Evolutionary conservation across 2,329 filamentous ascomycete species (phyloP), one percentile per base, ranked within the genome.

Genomic region (Colletotrichum sansevieriae): DNA sequence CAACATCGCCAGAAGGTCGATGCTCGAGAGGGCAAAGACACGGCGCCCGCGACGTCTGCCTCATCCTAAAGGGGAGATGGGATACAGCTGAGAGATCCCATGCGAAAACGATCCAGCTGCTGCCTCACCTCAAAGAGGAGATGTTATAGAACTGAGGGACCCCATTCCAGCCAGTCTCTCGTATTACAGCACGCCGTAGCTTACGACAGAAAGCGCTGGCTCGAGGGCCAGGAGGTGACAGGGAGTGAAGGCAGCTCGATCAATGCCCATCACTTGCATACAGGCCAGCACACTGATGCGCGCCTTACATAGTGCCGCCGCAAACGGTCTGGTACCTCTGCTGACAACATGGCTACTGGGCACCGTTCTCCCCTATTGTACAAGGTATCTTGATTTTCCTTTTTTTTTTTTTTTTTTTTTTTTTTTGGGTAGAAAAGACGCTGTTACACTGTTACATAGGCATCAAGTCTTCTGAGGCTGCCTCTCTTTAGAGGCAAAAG

Each of bases 1-100:
- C 84, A 87, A 60, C 96, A 99, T 78, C 88, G 91, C 74, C 89
- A 93, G 73, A 88, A 87, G 74, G 92, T 95, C 10, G 76, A 76
- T 43, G 68, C 71, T 60, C 75, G 82, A 29, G 71, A 77, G 44
- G 74, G 74, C 37, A 73, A 71, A 37, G 67, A 73, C 44, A 74
- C 73, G 46, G 62, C 69, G 35, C 69, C 70, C n/a, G 39, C 62
- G 33, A 54, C 22, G 33, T n/a, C 15, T 13, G 51, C 43, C 47
- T 51, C 65, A 29, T 47, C 54, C 18, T 65, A 68, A 12, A 56
- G 37, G 37, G n/a, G 5, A 22, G 22, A 22, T 47, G 37, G n/a
- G 12, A 11, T 35, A 33, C 3, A 7, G 3, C 15, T 20, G 41
- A 6, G 11, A 29, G 22, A n/a, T 12, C 33, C 55, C 18, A 33